phyloP scores from a whole-genome alignment of 2,329 filamentous ascomycete species.

The Pseudocercospora cruenta region DNA sequence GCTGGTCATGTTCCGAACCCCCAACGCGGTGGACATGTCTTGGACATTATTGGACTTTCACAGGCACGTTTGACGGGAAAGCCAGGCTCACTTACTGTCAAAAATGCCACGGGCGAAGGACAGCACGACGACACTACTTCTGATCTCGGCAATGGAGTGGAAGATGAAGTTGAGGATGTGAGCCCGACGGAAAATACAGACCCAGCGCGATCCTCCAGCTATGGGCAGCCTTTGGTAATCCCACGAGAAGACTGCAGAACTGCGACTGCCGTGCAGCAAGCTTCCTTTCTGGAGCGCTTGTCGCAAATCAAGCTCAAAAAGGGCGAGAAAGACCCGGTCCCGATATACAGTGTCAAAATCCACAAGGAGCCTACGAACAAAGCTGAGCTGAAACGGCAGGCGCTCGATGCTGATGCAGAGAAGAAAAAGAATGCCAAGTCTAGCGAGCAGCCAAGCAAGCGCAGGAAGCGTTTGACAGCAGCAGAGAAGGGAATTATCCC shows the following conservation, averaged over 20 bases:
- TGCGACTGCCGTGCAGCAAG: slow-evolving; percentile 31
- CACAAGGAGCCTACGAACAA: slow-evolving; percentile 30
- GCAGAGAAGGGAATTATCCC: slow-evolving; percentile 9
- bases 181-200: background rate
- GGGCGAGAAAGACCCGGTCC: slow-evolving; percentile 43
- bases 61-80: slow-evolving; percentile 70
- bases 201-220: background rate
- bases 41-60: slow-evolving; percentile 74
- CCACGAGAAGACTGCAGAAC: slow-evolving; percentile 27
- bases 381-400: slow-evolving; percentile 25
- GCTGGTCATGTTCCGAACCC: slow-evolving; percentile 48
- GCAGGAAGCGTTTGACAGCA: slow-evolving; percentile 19
- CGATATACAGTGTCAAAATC: slow-evolving; percentile 33
- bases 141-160: slow-evolving; percentile 16
- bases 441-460: slow-evolving; percentile 18
- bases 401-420: slow-evolving; percentile 19
- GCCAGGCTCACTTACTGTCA: slow-evolving; percentile 59
- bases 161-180: background rate
- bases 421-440: slow-evolving; percentile 7
- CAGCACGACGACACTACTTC: background rate
- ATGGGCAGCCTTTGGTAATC: slow-evolving; percentile 28
- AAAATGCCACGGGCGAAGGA: slow-evolving; percentile 28
- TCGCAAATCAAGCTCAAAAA: slow-evolving; percentile 47
- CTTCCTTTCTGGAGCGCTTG: slow-evolving; percentile 45
- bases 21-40: slow-evolving; percentile 58